These are phyloP conservation scores for Obba rivulosa DNA, from an alignment of 768 basidiomycete species.

Conservation along the genomic window DNA sequence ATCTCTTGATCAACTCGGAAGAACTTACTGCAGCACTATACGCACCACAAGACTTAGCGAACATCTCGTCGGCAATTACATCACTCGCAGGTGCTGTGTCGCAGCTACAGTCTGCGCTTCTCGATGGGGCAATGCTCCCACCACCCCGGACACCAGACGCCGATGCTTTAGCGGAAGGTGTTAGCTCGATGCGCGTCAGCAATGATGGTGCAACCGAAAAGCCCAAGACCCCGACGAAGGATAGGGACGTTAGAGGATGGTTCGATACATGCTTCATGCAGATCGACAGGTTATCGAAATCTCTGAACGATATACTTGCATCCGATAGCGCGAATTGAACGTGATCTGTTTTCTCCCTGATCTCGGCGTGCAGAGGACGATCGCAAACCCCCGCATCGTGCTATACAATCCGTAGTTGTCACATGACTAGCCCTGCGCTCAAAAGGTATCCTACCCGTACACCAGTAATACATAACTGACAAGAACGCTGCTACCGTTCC, in stretches of 20 bases:
- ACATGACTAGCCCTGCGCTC: too few relatives aligned
- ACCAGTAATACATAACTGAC: not conserved
- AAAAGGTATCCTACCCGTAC: too few relatives aligned
- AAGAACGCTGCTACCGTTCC: not conserved
- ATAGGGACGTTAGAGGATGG: constrained; percentile 47
- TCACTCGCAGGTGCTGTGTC: constrained; percentile 33
- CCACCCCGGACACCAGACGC: not conserved
- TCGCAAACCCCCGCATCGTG: too few relatives aligned
- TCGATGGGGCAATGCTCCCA: constrained; percentile 18
- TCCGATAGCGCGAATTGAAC: constrained; percentile 7
- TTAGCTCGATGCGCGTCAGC: constrained; percentile 20
- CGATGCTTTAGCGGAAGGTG: constrained; percentile 19
- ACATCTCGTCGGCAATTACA: constrained; percentile 35
- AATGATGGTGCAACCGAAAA: not conserved
- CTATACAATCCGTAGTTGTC: too few relatives aligned
- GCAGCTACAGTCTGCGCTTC: constrained; percentile 28
- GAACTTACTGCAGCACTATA: constrained; percentile 67
- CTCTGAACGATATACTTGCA: constrained; percentile 7
- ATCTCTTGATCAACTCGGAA: constrained; percentile 52
- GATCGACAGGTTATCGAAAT: constrained; percentile 37
- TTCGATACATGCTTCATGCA: constrained; percentile 62
- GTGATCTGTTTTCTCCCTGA: not conserved
- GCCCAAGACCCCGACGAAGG: constrained; percentile 10
- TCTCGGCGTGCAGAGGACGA: too few relatives aligned
- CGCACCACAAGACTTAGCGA: constrained; percentile 47